Evolutionary conservation across 2,329 filamentous ascomycete species (phyloP).

Genomic region (Colletotrichum melonis): DNA sequence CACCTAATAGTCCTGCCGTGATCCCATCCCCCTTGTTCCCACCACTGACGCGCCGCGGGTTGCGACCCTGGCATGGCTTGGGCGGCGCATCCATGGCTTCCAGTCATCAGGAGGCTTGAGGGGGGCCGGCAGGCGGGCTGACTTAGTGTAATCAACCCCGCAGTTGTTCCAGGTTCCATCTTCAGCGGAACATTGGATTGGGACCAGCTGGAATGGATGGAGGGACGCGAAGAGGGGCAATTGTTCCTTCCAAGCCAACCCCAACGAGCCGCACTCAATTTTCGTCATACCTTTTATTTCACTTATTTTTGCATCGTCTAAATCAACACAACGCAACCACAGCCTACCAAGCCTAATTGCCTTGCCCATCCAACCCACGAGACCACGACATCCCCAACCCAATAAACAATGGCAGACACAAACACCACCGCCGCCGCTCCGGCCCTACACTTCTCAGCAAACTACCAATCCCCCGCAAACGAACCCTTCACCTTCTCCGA

Average conservation of each 20-base stretch:
- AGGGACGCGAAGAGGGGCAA: not conserved
- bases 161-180: slow-evolving; percentile 29
- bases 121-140: not conserved
- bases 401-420: slow-evolving; percentile 13
- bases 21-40: slow-evolving; percentile 28
- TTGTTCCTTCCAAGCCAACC: not conserved
- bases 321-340: not conserved
- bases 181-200: slow-evolving; percentile 33
- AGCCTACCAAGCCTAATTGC: too few species aligned
- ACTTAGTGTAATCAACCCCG: slow-evolving; percentile 20
- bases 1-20: not conserved
- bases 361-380: not conserved
- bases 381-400: not conserved
- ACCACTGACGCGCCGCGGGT: slow-evolving; percentile 22
- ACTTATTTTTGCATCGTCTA: not conserved
- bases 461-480: slow-evolving; percentile 65
- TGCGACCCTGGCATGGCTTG: slow-evolving; percentile 21
- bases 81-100: not conserved
- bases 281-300: slow-evolving; percentile 18
- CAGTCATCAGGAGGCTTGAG: not conserved
- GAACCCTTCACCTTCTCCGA: slow-evolving; percentile 57
- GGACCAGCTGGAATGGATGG: slow-evolving; percentile 20
- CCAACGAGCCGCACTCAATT: slow-evolving; percentile 24
- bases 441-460: slow-evolving; percentile 54
- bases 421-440: slow-evolving; percentile 15